A percentile compares a stretch with the other conserved stretches of the same genome.
phyloP scores from a whole-genome alignment of 139 green algal species.

The Tetradesmus lagerheimii region DNA sequence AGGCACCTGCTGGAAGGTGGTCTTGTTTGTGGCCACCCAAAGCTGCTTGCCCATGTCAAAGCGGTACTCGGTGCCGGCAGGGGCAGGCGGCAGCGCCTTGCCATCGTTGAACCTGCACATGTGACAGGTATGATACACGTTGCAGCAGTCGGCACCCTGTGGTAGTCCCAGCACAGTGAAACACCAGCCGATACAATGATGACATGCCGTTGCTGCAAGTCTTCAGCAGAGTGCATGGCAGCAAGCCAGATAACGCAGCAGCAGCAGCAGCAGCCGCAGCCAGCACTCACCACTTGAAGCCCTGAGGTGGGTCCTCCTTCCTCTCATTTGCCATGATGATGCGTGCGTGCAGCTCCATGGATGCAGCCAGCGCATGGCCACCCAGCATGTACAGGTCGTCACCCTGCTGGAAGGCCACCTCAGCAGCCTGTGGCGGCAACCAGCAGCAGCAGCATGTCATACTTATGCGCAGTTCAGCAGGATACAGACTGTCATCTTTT shows the following conservation, averaged over 20 bases:
- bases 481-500: too few species aligned
- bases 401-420: constrained; percentile 9
- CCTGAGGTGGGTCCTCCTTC: background rate
- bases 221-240: too few species aligned
- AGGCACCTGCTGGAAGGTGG: background rate
- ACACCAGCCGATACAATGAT: too few species aligned
- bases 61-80: background rate
- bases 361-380: background rate
- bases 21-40: background rate
- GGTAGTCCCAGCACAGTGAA: too few species aligned
- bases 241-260: background rate
- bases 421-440: background rate
- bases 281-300: constrained; percentile 11
- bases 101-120: background rate
- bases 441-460: background rate
- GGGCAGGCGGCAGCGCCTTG: background rate
- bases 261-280: background rate
- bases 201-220: too few species aligned
- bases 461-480: background rate
- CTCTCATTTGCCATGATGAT: constrained; percentile 20
- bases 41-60: background rate
- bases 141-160: too few species aligned
- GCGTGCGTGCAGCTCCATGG: constrained; percentile 40
- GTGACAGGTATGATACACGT: too few species aligned
- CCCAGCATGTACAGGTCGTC: background rate